Conservation (phyloP, 306 rosid species). For the Cucurbita ficifolia region DNA sequence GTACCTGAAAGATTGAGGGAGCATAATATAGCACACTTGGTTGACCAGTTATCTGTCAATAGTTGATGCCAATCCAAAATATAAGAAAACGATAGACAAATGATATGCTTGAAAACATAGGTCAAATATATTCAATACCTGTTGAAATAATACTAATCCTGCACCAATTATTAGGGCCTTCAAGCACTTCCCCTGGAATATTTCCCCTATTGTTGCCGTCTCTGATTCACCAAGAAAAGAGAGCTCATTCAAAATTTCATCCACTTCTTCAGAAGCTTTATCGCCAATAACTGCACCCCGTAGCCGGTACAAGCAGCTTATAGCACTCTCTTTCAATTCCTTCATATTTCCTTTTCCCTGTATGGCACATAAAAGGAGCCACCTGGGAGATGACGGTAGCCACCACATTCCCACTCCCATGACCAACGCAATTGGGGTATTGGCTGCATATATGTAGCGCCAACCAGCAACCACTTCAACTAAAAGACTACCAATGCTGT, state of each 20-base stretch:
- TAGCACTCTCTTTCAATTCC: constrained; percentile 37
- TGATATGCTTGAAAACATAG: constrained; percentile 10
- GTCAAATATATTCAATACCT: constrained; percentile 37
- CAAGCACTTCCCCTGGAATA: constrained; percentile 65
- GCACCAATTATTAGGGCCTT: constrained; percentile 68
- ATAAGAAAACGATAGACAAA: constrained; percentile 19
- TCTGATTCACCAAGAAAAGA: constrained; percentile 56
- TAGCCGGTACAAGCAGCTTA: constrained; percentile 38
- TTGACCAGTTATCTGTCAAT: constrained; percentile 87
- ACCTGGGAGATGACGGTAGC: constrained; percentile 88
- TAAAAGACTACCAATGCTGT: constrained; percentile 74
- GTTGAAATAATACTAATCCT: constrained; percentile 92
- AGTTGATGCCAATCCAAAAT: constrained; percentile 1
- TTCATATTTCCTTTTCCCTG: constrained; percentile 53
- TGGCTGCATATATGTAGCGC: constrained; percentile 77
- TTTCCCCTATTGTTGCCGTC: constrained; percentile 40
- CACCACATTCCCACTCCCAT: constrained; percentile 95
- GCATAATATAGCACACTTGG: constrained; percentile 98
- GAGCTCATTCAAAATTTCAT: constrained; percentile 73
- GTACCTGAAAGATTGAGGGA: constrained; percentile 79
- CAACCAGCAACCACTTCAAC: constrained; percentile 61
- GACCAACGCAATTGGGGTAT: constrained; percentile 47
- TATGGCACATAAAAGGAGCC: constrained; percentile 70
- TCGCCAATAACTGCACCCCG: constrained; percentile 43
- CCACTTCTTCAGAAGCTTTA: constrained; percentile 53